These are phyloP conservation scores for Salix brachista DNA, from an alignment of 345 rosid genomes.

Conservation along the genomic window DNA sequence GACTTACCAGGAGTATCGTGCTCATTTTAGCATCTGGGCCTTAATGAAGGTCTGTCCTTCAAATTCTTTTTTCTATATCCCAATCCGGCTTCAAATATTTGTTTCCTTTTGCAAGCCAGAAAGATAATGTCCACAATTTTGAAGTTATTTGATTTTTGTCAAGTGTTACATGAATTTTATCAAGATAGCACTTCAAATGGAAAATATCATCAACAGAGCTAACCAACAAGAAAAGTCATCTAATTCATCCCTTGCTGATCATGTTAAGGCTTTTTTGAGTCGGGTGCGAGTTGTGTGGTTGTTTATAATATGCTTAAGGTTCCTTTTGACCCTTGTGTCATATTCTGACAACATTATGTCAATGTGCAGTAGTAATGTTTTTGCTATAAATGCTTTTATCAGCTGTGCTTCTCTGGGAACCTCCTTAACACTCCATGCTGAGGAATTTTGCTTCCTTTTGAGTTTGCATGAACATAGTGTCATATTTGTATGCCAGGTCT, in stretches of 20 bases:
- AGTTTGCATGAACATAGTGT: not conserved
- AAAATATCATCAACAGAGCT: constrained; percentile 1
- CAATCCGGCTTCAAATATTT: not conserved
- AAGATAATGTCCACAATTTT: not conserved
- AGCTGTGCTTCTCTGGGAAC: no score
- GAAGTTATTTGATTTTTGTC: not conserved
- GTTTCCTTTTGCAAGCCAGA: not conserved
- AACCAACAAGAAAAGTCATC: not conserved
- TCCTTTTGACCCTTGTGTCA: not conserved
- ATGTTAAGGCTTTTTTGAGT: not conserved
- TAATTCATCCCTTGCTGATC: not conserved
- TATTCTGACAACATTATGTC: not conserved
- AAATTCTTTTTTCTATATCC: not conserved
- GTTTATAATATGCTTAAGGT: not conserved
- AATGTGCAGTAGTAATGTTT: not conserved
- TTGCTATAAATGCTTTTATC: not conserved
- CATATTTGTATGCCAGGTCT: not conserved
- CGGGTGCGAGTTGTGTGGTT: not conserved
- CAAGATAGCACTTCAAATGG: not conserved
- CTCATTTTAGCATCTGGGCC: constrained; percentile 98
- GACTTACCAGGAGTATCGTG: constrained; percentile 76
- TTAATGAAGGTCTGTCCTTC: constrained; percentile 68
- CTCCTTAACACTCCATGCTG: not conserved
- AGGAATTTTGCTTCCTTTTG: not conserved
- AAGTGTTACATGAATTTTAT: not conserved